These are phyloP conservation scores for Komagataella kurtzmanii DNA, from an alignment of 805 yeast genomes.

Conservation along the genomic window DNA sequence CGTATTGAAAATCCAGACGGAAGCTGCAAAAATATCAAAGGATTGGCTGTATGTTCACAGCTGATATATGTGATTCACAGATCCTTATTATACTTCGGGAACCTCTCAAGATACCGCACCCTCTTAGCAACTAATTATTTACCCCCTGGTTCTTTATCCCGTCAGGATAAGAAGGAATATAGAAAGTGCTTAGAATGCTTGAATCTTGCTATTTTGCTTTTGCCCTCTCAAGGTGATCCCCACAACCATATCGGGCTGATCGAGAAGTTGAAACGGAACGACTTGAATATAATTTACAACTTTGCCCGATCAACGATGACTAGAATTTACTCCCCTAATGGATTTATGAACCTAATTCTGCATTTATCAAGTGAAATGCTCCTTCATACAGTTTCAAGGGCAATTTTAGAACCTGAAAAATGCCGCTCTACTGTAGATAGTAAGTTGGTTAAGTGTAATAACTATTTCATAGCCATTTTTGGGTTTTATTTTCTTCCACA, in stretches of 20 bases:
- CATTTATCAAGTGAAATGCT: constrained; percentile 13
- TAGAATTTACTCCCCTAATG: constrained; percentile 33
- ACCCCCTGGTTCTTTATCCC: constrained; percentile 15
- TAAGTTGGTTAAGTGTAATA: constrained; percentile 15
- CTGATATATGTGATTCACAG: constrained; percentile 31
- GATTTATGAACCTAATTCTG: constrained; percentile 29
- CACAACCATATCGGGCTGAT: constrained; percentile 46
- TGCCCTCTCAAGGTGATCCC: constrained; percentile 61
- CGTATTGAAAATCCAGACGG: constrained; percentile 3
- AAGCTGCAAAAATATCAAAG: constrained; percentile 3
- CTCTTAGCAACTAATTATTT: constrained; percentile 30
- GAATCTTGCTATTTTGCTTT: constrained; percentile 35
- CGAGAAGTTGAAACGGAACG: constrained; percentile 34
- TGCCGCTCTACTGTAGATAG: constrained; percentile 19
- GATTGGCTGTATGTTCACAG: constrained; percentile 14
- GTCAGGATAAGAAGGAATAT: constrained; percentile 26
- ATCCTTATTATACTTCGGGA: constrained; percentile 41
- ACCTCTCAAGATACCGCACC: constrained; percentile 42
- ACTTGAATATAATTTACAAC: constrained; percentile 34
- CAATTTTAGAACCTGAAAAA: constrained; percentile 11
- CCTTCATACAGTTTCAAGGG: not conserved
- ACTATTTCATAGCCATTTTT: constrained; percentile 16
- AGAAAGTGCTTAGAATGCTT: constrained; percentile 32
- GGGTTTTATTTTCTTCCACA: constrained; percentile 27
- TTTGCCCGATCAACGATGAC: constrained; percentile 43